Conservation (phyloP, 2,329 filamentous ascomycete species). For the Trichoderma atrobrunneum region DNA sequence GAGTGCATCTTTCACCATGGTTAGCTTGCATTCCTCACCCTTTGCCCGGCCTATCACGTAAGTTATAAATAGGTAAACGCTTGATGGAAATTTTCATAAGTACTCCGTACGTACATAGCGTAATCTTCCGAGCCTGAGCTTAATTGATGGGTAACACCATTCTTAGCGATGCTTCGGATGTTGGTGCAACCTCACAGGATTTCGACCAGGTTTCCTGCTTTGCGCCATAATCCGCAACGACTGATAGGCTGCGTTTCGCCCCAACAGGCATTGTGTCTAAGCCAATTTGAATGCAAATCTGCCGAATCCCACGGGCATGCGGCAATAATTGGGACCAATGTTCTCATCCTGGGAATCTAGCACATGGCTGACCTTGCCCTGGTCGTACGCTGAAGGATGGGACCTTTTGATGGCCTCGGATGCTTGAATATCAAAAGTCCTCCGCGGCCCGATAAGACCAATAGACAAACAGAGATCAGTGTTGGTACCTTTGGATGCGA, state of each 20-base stretch:
- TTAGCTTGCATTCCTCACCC: not conserved
- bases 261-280: not conserved
- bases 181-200: not conserved
- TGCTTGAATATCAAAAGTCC: not conserved
- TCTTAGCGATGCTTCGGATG: not conserved
- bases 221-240: not conserved
- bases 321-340: not conserved
- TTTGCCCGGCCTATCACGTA: not conserved
- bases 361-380: not conserved
- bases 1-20: not conserved
- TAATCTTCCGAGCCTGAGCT: not conserved
- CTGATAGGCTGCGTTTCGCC: not conserved
- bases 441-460: not conserved
- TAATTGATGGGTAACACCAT: not conserved
- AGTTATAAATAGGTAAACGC: not conserved
- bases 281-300: not conserved
- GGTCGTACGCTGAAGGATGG: not conserved
- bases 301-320: not conserved
- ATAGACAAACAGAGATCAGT: not conserved
- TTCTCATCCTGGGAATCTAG: not conserved
- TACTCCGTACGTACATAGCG: not conserved
- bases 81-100: not conserved
- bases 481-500: not conserved
- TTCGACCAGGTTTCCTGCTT: not conserved
- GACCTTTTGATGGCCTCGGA: not conserved